These are phyloP conservation scores for Pestalotiopsis sp. DNA, from an alignment of 2,329 filamentous ascomycete genomes.

Conservation along the genomic window DNA sequence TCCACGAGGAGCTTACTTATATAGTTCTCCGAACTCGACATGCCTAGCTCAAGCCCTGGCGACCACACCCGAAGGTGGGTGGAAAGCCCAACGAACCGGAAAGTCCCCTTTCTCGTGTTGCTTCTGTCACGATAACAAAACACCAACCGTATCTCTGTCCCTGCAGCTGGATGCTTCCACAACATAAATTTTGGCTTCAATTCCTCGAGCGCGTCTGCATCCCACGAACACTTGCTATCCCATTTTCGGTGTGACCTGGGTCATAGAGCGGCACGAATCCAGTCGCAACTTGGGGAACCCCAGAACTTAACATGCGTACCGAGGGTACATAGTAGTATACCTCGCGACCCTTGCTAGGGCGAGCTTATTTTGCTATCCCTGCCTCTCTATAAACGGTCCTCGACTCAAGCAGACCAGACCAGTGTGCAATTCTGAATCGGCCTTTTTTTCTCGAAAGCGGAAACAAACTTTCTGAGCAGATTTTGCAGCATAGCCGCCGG, in stretches of 20 bases:
- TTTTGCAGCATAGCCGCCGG: background rate
- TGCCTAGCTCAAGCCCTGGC: background rate
- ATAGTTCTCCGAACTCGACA: background rate
- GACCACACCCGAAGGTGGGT: background rate
- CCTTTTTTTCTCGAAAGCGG: background rate
- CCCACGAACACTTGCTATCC: background rate
- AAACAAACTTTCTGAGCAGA: background rate
- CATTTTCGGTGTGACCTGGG: constrained; percentile 1
- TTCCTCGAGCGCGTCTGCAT: background rate
- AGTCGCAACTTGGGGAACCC: background rate
- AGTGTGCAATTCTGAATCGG: background rate
- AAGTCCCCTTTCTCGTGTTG: background rate
- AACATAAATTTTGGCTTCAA: background rate
- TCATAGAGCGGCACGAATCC: background rate
- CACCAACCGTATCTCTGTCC: background rate
- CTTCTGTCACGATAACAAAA: background rate
- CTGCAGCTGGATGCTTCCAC: background rate
- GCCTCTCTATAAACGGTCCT: background rate
- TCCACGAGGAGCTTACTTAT: background rate
- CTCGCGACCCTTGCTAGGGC: background rate
- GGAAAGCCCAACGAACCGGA: background rate
- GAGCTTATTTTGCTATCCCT: background rate
- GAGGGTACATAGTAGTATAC: background rate
- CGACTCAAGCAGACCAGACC: background rate
- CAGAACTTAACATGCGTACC: background rate